A percentile compares a stretch with the other conserved stretches of the same genome.
These are phyloP conservation scores for Phytopythium ostracodes DNA, from an alignment of 352 stramenopile genomes.

Conservation along the genomic window DNA sequence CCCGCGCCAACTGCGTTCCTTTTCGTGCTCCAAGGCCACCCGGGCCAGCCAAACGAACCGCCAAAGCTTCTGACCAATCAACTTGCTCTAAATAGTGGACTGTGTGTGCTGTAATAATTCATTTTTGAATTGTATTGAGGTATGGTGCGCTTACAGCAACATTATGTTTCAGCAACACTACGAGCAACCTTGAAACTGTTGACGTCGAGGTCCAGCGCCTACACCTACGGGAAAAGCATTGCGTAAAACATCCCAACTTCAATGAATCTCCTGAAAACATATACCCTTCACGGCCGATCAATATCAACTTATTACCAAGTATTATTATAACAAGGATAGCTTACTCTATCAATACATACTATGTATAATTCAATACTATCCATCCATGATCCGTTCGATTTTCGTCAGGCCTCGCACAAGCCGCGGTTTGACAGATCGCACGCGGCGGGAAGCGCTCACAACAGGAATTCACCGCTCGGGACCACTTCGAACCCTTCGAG, in stretches of 20 bases:
- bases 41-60: constrained; percentile 6
- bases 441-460: constrained; percentile 3
- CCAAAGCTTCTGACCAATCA: neutral
- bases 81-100: neutral
- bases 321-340: too few relatives aligned
- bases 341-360: too few relatives aligned
- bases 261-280: neutral
- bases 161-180: neutral
- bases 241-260: constrained; percentile 6
- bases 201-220: neutral
- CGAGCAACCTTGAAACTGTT: neutral
- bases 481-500: neutral
- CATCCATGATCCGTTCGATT: neutral
- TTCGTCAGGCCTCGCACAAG: neutral
- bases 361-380: too few relatives aligned
- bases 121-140: neutral
- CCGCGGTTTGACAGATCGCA: constrained; percentile 1
- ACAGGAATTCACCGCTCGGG: constrained; percentile 4
- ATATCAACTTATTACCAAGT: neutral
- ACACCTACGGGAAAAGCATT: neutral
- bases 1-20: constrained; percentile 12
- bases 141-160: too few relatives aligned
- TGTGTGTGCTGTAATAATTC: too few relatives aligned
- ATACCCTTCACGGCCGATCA: constrained; percentile 2
- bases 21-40: neutral